A percentile compares a stretch with the other conserved stretches of the same genome.
These are phyloP conservation scores for Zygoascus biomembranicola DNA, from an alignment of 805 yeast genomes.

Conservation along the genomic window DNA sequence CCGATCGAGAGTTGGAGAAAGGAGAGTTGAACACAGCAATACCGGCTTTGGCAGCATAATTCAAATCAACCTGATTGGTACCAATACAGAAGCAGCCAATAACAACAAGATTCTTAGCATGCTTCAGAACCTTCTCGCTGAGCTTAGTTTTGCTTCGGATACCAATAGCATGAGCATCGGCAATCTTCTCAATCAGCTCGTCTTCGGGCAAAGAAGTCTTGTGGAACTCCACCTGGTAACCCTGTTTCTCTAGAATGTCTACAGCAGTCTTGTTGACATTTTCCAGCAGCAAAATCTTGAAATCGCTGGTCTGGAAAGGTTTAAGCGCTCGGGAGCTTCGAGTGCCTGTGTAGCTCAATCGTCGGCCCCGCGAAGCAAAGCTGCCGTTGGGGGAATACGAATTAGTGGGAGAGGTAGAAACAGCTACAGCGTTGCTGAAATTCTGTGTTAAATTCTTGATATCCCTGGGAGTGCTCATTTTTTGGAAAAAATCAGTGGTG, in stretches of 20 bases:
- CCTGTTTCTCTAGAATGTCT: slow-evolving; percentile 75
- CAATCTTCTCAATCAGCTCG: slow-evolving; percentile 88
- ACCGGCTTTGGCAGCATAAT: slow-evolving; percentile 86
- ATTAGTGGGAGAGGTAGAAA: slow-evolving; percentile 19
- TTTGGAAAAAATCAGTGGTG: neutral
- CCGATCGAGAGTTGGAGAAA: slow-evolving; percentile 96
- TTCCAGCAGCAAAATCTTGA: slow-evolving; percentile 83
- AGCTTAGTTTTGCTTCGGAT: slow-evolving; percentile 94
- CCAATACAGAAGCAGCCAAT: slow-evolving; percentile 99
- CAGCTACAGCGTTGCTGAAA: slow-evolving; percentile 14
- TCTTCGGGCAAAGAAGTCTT: slow-evolving; percentile 86
- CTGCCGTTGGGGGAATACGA: slow-evolving; percentile 5
- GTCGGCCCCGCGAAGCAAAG: slow-evolving; percentile 8
- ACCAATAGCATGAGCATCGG: slow-evolving; percentile 93
- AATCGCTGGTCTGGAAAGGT: slow-evolving; percentile 93
- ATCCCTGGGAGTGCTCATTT: slow-evolving; percentile 26
- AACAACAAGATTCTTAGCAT: slow-evolving; percentile 82
- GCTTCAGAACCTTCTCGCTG: slow-evolving; percentile 66
- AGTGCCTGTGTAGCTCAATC: slow-evolving; percentile 10
- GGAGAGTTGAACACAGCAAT: slow-evolving; percentile 98
- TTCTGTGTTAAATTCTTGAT: slow-evolving; percentile 16
- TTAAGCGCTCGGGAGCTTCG: slow-evolving; percentile 49
- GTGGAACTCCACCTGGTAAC: slow-evolving; percentile 93
- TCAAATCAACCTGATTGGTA: slow-evolving; percentile 93
- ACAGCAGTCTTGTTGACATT: slow-evolving; percentile 92